phyloP scores from a whole-genome alignment of 352 stramenopile species.

The Saprolegnia parasitica region DNA sequence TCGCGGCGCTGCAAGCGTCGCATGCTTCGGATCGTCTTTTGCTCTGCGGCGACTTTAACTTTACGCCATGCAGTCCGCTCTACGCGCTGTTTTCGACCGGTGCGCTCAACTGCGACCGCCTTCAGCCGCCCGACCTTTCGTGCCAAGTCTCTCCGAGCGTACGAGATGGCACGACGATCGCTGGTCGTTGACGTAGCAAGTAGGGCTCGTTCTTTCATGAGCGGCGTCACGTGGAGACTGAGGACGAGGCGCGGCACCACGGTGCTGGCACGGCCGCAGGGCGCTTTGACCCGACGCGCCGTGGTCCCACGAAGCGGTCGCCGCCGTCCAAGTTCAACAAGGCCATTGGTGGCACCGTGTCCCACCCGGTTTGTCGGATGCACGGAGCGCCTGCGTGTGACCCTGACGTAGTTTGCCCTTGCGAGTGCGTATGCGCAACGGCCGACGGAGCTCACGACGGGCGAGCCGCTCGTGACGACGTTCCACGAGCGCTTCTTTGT shows the following conservation, averaged over 20 bases:
- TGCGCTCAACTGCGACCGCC: conserved; percentile 36
- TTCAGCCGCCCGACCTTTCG: conserved; percentile 1
- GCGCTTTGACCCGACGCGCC: conserved; percentile 35
- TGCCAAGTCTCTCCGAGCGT: not conserved
- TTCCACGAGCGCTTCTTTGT: conserved; percentile 46
- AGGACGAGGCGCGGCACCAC: conserved; percentile 36
- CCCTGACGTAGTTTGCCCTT: conserved; percentile 40
- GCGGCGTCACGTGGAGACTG: conserved; percentile 24
- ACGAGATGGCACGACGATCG: not conserved
- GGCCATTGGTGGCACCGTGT: not conserved
- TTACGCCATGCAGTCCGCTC: conserved; percentile 54
- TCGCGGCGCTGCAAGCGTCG: conserved; percentile 33
- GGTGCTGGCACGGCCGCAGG: conserved; percentile 40
- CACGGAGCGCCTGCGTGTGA: too few relatives aligned
- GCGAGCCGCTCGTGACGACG: conserved; percentile 68
- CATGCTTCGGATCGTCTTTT: conserved; percentile 34
- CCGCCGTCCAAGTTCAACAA: conserved; percentile 34
- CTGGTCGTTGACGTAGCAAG: not conserved
- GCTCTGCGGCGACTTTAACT: conserved; percentile 65
- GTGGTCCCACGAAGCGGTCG: not conserved
- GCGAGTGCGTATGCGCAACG: conserved; percentile 58
- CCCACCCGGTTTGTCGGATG: not conserved
- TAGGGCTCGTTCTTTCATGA: conserved; percentile 25
- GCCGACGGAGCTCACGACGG: conserved; percentile 43
- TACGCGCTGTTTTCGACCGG: conserved; percentile 57